Conservation (phyloP, 495 filamentous ascomycete species). For the Aspergillus mulundensis region DNA sequence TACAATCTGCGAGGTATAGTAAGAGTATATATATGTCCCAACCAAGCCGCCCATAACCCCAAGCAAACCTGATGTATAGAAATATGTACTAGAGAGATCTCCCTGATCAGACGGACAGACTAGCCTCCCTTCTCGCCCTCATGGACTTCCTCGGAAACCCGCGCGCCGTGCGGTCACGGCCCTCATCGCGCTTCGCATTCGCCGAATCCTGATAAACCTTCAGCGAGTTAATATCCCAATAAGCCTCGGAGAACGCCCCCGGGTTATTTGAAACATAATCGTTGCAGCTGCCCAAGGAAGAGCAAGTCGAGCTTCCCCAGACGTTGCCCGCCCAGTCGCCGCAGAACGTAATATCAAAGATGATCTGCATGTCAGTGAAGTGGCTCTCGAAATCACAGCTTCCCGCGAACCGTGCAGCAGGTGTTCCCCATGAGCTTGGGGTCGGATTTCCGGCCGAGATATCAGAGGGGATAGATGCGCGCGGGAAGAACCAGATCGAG, state of each 20-base stretch:
- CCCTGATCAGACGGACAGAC: not conserved
- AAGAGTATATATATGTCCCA: not conserved
- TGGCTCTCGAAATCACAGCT: constrained; percentile 56
- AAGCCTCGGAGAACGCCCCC: constrained; percentile 55
- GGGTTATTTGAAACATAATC: constrained; percentile 62
- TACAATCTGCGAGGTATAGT: not conserved
- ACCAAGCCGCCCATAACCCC: not conserved
- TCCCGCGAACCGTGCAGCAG: constrained; percentile 55
- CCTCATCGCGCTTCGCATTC: not conserved
- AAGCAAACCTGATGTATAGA: not conserved
- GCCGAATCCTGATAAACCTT: constrained; percentile 49
- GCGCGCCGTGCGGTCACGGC: not conserved
- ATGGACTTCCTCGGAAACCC: not conserved
- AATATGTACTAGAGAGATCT: not conserved
- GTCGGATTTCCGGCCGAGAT: constrained; percentile 48
- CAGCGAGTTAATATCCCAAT: constrained; percentile 64
- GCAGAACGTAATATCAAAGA: constrained; percentile 67
- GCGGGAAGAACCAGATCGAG: constrained; percentile 57
- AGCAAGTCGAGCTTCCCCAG: constrained; percentile 29
- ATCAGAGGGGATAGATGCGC: constrained; percentile 48
- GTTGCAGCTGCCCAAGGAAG: constrained; percentile 48
- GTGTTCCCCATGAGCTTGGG: constrained; percentile 55
- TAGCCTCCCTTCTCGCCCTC: not conserved
- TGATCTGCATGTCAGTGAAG: constrained; percentile 61
- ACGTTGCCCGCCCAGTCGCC: constrained; percentile 58